phyloP scores from a whole-genome alignment of 2,329 filamentous ascomycete genomes.

The Oidium heveae region DNA sequence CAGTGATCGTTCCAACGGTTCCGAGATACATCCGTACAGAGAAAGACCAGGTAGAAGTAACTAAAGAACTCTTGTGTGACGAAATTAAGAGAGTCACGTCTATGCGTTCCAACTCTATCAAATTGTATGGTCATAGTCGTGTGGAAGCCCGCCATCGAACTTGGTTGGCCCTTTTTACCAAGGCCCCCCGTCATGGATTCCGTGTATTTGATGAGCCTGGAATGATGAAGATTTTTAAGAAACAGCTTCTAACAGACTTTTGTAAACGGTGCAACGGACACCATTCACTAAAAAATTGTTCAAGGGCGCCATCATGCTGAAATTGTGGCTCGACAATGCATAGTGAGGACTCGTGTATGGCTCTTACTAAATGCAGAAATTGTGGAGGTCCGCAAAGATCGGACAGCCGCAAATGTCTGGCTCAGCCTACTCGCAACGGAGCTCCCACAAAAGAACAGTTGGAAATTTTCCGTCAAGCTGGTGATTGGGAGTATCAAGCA shows the following conservation, averaged over 20 bases:
- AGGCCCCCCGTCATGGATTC: background rate
- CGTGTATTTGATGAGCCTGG: background rate
- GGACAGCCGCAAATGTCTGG: background rate
- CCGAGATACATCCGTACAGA: background rate
- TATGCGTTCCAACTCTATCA: background rate
- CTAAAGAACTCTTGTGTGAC: background rate
- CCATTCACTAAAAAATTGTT: background rate
- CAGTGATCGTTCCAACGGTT: background rate
- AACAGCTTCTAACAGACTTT: background rate
- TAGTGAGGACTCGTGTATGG: background rate
- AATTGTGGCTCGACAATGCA: background rate
- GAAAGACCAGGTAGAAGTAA: background rate
- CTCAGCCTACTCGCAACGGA: background rate
- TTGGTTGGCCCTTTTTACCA: constrained; percentile 1
- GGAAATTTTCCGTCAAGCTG: background rate
- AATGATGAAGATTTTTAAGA: background rate
- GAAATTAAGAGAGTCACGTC: background rate
- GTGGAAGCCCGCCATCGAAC: background rate
- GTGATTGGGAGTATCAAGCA: background rate
- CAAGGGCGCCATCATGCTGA: background rate
- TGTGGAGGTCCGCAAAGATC: background rate
- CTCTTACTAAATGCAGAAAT: background rate
- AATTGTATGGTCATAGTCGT: background rate
- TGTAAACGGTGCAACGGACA: background rate
- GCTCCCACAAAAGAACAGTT: background rate